These are phyloP conservation scores for Leccinum ambiguum DNA, from an alignment of 1,284 basidiomycete species.

Conservation along the genomic window DNA sequence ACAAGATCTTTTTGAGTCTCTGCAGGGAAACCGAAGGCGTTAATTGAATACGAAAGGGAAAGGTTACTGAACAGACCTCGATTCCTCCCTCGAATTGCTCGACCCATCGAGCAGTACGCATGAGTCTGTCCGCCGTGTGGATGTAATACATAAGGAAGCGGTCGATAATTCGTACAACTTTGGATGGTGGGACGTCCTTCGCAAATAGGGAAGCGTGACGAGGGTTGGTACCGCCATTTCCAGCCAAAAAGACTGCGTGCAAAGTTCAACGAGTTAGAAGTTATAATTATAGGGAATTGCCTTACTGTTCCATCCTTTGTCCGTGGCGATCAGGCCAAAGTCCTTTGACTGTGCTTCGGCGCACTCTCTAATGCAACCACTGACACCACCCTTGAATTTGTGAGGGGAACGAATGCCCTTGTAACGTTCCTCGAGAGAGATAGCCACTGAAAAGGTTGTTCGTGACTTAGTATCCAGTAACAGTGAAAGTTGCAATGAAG, in stretches of 20 bases:
- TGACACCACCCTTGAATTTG: conserved; percentile 81
- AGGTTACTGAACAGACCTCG: conserved; percentile 39
- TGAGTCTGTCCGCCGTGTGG: conserved; percentile 65
- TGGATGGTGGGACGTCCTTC: conserved; percentile 58
- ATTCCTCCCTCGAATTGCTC: conserved; percentile 64
- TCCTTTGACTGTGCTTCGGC: conserved; percentile 78
- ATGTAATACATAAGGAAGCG: conserved; percentile 76
- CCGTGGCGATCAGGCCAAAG: conserved; percentile 78
- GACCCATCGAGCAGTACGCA: conserved; percentile 78
- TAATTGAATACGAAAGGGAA: neutral
- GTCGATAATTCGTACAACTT: conserved; percentile 66
- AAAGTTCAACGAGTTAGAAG: neutral
- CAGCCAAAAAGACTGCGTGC: conserved; percentile 62
- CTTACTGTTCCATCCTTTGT: conserved; percentile 72
- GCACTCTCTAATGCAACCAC: conserved; percentile 73
- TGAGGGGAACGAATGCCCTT: conserved; percentile 72
- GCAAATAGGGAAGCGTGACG: conserved; percentile 52
- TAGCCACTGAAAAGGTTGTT: conserved; percentile 43
- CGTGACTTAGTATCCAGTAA: neutral
- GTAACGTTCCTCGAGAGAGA: conserved; percentile 74
- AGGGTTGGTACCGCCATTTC: conserved; percentile 75
- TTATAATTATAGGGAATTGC: conserved; percentile 3
- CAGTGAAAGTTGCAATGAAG: neutral
- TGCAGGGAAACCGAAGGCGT: conserved; percentile 18
- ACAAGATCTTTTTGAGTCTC: conserved; percentile 63